A percentile compares a stretch with the other conserved stretches of the same genome.
Evolutionary conservation across 352 stramenopile genomes (phyloP).

Genomic region (Globisporangium parvum): DNA sequence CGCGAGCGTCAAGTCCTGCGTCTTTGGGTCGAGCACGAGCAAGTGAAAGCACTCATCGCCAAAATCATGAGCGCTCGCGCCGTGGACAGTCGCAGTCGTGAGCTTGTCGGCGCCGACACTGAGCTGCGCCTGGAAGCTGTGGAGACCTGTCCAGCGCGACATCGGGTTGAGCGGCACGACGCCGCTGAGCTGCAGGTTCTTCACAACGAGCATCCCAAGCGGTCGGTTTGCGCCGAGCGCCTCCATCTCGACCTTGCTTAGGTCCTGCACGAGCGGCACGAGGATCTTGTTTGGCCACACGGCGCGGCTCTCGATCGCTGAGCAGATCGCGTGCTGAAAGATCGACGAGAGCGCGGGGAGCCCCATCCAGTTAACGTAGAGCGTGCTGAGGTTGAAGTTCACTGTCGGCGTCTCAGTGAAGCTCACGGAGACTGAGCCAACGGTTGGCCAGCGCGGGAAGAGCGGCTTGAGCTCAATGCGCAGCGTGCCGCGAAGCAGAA

Average conservation of each 20-base stretch:
- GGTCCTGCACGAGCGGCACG: slow-evolving; percentile 34
- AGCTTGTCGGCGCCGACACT: slow-evolving; percentile 25
- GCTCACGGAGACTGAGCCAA: slow-evolving; percentile 31
- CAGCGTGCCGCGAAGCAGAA: slow-evolving; percentile 33
- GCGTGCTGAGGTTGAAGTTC: slow-evolving; percentile 36
- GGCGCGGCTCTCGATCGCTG: slow-evolving; percentile 23
- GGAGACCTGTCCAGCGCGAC: slow-evolving; percentile 28
- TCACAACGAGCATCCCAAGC: slow-evolving; percentile 32
- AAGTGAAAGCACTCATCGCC: slow-evolving; percentile 19
- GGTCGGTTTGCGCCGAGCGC: slow-evolving; percentile 29
- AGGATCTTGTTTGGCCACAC: slow-evolving; percentile 45
- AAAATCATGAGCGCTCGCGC: slow-evolving; percentile 23
- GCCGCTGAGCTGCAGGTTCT: slow-evolving; percentile 25
- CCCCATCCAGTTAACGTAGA: slow-evolving; percentile 40
- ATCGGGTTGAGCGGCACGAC: slow-evolving; percentile 19
- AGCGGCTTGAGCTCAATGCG: slow-evolving; percentile 38
- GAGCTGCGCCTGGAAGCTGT: slow-evolving; percentile 28
- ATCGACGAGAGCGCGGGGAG: slow-evolving; percentile 34
- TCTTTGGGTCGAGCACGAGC: slow-evolving; percentile 36
- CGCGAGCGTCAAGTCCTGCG: slow-evolving; percentile 30
- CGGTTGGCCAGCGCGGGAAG: slow-evolving; percentile 38
- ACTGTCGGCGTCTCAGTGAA: slow-evolving; percentile 41
- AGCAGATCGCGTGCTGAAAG: slow-evolving; percentile 32
- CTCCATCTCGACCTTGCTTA: slow-evolving; percentile 43
- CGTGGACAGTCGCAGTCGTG: slow-evolving; percentile 20